phyloP scores from a whole-genome alignment of 805 yeast genomes.

The Isabelozyma rhagii region DNA sequence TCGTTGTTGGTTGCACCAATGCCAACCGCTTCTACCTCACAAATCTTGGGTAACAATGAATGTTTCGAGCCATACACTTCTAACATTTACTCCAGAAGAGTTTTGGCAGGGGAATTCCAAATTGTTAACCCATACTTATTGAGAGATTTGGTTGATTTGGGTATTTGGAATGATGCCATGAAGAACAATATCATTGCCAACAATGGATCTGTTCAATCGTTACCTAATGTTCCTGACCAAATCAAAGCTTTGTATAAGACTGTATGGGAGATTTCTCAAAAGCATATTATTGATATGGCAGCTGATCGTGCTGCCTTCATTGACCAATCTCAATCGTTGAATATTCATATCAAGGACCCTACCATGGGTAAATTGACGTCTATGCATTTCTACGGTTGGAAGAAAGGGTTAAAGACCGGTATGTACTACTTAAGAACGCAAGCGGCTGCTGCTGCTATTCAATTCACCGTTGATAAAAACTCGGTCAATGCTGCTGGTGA shows the following conservation, averaged over 20 bases:
- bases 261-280: slow-evolving; percentile 62
- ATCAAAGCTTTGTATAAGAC: slow-evolving; percentile 55
- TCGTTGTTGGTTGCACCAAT: slow-evolving; percentile 61
- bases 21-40: slow-evolving; percentile 69
- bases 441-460: slow-evolving; percentile 96
- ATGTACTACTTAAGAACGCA: slow-evolving; percentile 97
- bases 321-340: slow-evolving; percentile 92
- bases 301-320: slow-evolving; percentile 78
- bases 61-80: slow-evolving; percentile 65
- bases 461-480: slow-evolving; percentile 59
- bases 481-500: slow-evolving; percentile 38
- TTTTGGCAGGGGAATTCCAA: slow-evolving; percentile 62
- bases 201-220: slow-evolving; percentile 56
- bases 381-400: slow-evolving; percentile 99
- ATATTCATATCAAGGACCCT: slow-evolving; percentile 82
- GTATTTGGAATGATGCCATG: slow-evolving; percentile 57
- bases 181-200: slow-evolving; percentile 54
- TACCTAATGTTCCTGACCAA: slow-evolving; percentile 53
- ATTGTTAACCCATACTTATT: slow-evolving; percentile 59
- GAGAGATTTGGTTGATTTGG: slow-evolving; percentile 56
- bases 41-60: slow-evolving; percentile 59
- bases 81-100: slow-evolving; percentile 61
- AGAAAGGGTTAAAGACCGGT: slow-evolving; percentile 96
- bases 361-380: slow-evolving; percentile 95
- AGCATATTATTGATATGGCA: slow-evolving; percentile 57